Base-by-base conservation (phyloP, 192 early-diverging fungal genomes). In the Mortierella hygrophila region DNA sequence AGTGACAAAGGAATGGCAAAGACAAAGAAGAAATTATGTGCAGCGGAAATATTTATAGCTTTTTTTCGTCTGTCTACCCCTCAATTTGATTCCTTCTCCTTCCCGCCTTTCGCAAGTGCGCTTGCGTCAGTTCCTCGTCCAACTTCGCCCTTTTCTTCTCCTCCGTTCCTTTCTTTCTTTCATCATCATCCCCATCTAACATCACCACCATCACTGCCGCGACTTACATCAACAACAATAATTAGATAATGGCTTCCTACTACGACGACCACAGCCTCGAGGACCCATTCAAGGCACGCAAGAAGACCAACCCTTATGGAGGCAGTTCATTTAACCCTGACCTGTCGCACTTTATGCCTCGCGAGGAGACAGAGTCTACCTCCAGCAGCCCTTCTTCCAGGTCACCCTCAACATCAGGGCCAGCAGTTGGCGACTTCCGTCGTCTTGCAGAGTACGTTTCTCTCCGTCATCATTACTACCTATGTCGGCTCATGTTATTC, bases 341-440 rank as follows among this genome's bases (percentile, higher is more conserved):
- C 71, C 83, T 85, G 6, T 85, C 83, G 4, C 74, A 85, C 52
- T 85, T 85, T 35, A 85, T 85, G 83, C 83, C 83, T 55, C 74
- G 71, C 35, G 83, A 85, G 70, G 83, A 80, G 5, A 46, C 44
- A 13, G 74, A 72, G 37, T 41, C 54, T 16, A 21, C 11, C 60
- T 44, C 46, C 35, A n/a, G 26, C 26, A 65, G 60, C 60, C 29
- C 60, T 65, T 40, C 79, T 46, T 72, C 73, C 16, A 10, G 41
- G 41, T 73, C 26, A 1, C 23, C 73, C 20, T 6, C 70, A 29
- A 8, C 79, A 32, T 54, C 77, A 15, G n/a, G 57, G 5, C 83
- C 83, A 76, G 70, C 46, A 21, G 72, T 79, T 40, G 26, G 23
- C 23, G 83, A 85, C 44, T 85, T 85, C 69, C 74, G 75, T 29